Percentiles rank a stretch among this genome's conserved stretches.
Conservation (phyloP, 768 basidiomycete species). For the Dentipellis fragilis region DNA sequence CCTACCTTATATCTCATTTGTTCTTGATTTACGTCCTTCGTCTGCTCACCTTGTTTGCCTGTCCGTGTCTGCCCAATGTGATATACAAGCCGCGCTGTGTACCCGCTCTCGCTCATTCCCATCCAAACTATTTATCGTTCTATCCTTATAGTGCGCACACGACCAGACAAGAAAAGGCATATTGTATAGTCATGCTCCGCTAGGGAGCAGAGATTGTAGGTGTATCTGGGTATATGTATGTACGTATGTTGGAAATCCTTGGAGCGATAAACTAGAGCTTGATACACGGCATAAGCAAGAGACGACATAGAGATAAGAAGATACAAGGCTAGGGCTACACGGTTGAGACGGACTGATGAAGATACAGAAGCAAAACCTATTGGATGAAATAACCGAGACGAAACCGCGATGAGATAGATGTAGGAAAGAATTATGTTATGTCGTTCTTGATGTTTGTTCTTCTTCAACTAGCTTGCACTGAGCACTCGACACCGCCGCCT, state of each 20-base stretch:
- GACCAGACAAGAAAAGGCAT: not conserved
- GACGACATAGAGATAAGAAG: too few relatives aligned
- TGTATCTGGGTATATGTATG: too few relatives aligned
- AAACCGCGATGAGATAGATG: not conserved
- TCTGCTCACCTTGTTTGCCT: not conserved
- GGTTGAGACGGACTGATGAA: too few relatives aligned
- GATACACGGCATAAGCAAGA: not conserved
- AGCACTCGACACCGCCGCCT: too few relatives aligned
- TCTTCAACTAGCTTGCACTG: too few relatives aligned
- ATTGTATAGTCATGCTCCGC: not conserved
- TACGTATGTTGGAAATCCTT: too few relatives aligned
- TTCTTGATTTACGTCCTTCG: not conserved
- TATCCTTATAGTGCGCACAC: not conserved
- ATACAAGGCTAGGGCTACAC: too few relatives aligned
- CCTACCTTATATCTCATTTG: not conserved
- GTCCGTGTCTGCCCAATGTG: not conserved
- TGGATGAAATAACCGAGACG: not conserved
- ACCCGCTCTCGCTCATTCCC: not conserved
- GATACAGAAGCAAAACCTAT: not conserved
- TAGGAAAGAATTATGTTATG: too few relatives aligned
- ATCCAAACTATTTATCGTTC: not conserved
- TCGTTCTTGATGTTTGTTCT: too few relatives aligned
- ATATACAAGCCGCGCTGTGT: not conserved
- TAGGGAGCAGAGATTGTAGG: not conserved
- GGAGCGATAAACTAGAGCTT: not conserved